Percentiles rank a stretch among this genome's conserved stretches.
Conservation (phyloP, 805 yeast genomes). For the Huiozyma sinensis region DNA sequence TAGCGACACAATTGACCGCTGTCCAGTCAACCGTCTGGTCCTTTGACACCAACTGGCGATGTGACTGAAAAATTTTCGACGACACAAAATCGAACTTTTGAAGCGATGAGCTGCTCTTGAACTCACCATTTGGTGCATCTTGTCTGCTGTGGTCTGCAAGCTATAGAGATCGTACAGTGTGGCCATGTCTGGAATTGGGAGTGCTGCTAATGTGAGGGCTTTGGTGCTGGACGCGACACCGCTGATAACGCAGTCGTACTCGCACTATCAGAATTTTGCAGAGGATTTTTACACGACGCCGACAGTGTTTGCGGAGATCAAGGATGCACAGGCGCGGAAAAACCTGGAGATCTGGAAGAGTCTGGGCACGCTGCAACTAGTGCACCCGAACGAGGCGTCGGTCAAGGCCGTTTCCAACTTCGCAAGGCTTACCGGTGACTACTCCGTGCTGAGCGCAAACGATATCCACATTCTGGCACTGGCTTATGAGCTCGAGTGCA, state of each 20-base stretch:
- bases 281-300: conserved; percentile 77
- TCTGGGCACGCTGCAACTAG: conserved; percentile 44
- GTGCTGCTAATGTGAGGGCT: conserved; percentile 34
- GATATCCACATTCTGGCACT: conserved; percentile 90
- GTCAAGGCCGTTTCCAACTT: conserved; percentile 62
- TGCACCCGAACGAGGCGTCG: conserved; percentile 65
- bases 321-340: conserved; percentile 73
- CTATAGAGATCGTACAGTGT: not conserved
- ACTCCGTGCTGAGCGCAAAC: conserved; percentile 71
- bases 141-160: too few relatives aligned
- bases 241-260: conserved; percentile 71
- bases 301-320: conserved; percentile 77
- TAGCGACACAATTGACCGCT: not conserved
- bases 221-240: conserved; percentile 94
- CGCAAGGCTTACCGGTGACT: conserved; percentile 87
- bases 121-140: too few relatives aligned
- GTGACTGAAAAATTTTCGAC: not conserved
- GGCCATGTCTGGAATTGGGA: not conserved
- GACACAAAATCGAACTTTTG: not conserved
- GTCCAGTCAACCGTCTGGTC: not conserved
- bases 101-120: not conserved
- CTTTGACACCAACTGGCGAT: not conserved
- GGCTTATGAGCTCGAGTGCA: conserved; percentile 76
- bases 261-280: conserved; percentile 63
- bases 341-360: conserved; percentile 70